These are phyloP conservation scores for Westerdykella aurantiaca DNA, from an alignment of 2,329 filamentous ascomycete species.

Conservation along the genomic window DNA sequence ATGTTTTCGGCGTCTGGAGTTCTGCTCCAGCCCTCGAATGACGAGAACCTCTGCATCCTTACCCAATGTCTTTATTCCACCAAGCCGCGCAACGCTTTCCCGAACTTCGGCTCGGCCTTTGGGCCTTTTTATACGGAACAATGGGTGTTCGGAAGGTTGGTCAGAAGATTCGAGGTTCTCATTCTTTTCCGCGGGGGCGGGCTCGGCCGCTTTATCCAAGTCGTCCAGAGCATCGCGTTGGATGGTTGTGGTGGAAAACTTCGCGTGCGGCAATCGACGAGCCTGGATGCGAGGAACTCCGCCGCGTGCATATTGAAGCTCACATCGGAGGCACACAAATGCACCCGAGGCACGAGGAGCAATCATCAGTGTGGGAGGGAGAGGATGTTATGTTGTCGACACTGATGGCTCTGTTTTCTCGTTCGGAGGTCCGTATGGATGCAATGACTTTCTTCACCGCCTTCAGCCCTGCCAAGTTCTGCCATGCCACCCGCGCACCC, in stretches of 20 bases:
- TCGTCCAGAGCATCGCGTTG: slow-evolving; percentile 19
- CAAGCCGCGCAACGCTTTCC: slow-evolving; percentile 24
- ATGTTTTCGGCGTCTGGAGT: neutral
- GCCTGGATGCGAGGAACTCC: slow-evolving; percentile 10
- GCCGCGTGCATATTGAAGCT: slow-evolving; percentile 25
- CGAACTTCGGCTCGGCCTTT: slow-evolving; percentile 21
- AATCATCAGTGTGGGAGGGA: slow-evolving; percentile 25
- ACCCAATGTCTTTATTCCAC: slow-evolving; percentile 28
- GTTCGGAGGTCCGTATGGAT: slow-evolving; percentile 5
- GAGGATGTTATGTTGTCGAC: neutral
- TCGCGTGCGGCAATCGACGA: slow-evolving; percentile 13
- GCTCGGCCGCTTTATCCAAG: neutral
- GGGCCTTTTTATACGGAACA: slow-evolving; percentile 17
- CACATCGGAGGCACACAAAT: slow-evolving; percentile 38
- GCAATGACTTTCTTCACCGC: slow-evolving; percentile 26
- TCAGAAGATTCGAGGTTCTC: neutral
- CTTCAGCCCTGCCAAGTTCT: slow-evolving; percentile 24
- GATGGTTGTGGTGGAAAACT: slow-evolving; percentile 25
- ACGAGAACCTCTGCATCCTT: slow-evolving; percentile 33
- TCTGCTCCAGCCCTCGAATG: slow-evolving; percentile 21
- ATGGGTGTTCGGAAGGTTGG: slow-evolving; percentile 9
- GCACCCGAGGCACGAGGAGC: slow-evolving; percentile 30
- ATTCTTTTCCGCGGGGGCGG: neutral
- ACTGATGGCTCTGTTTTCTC: neutral
- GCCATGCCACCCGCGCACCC: slow-evolving; percentile 11